phyloP scores from a whole-genome alignment of 1,284 basidiomycete species.

The Apiotrichum gracile region DNA sequence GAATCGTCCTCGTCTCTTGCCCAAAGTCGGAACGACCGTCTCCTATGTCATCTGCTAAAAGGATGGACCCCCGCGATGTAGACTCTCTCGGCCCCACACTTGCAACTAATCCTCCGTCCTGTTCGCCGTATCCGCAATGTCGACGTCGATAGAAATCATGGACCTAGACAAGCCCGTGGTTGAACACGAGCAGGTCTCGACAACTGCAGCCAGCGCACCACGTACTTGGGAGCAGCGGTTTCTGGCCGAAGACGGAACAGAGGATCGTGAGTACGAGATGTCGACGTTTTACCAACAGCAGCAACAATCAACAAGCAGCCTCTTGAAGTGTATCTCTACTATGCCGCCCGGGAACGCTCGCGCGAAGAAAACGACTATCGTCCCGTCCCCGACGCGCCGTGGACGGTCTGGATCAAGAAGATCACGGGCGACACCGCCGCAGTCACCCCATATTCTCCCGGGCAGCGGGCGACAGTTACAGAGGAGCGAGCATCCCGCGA shows the following conservation, averaged over 20 bases:
- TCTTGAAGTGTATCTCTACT: constrained; percentile 17
- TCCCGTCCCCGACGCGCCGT: constrained; percentile 16
- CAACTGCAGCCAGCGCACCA: no score
- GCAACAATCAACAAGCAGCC: constrained; percentile 14
- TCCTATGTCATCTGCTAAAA: no score
- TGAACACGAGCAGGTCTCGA: no score
- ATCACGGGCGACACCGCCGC: not conserved
- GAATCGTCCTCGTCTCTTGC: no score
- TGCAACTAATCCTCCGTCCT: no score
- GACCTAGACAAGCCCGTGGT: no score
- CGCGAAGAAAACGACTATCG: constrained; percentile 14
- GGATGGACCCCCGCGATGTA: no score
- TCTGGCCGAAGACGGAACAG: constrained; percentile 8
- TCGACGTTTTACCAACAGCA: not conserved
- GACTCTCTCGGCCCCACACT: no score
- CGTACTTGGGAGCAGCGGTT: not conserved
- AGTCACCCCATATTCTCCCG: not conserved
- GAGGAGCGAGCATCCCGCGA: not conserved
- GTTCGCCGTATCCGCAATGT: no score
- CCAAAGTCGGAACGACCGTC: no score
- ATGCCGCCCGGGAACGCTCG: constrained; percentile 12
- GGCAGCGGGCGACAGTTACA: not conserved
- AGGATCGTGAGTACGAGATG: constrained; percentile 7
- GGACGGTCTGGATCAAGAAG: constrained; percentile 7
- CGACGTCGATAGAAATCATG: no score